phyloP scores from a whole-genome alignment of 2,329 filamentous ascomycete genomes.

The Fusarium sp. region DNA sequence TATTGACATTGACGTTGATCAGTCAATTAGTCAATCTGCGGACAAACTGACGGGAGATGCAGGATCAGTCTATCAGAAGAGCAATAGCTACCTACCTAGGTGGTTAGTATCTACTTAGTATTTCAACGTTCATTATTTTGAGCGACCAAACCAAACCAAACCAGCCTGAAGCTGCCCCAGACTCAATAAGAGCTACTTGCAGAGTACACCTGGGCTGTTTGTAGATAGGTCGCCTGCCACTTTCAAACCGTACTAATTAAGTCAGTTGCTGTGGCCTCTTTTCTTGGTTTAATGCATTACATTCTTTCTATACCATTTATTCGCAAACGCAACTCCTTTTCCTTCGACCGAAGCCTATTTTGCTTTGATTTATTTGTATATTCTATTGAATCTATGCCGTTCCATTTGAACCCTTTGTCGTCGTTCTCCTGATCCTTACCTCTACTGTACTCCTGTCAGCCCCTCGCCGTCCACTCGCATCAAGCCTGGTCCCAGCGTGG shows the following conservation, averaged over 20 bases:
- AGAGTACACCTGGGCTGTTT: neutral
- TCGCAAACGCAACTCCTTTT: slow-evolving; percentile 7
- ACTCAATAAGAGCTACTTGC: neutral
- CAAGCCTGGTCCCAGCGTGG: slow-evolving; percentile 34
- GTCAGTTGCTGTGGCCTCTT: slow-evolving; percentile 18
- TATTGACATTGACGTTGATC: neutral
- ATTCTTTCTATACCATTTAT: slow-evolving; percentile 35
- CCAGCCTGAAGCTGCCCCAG: neutral
- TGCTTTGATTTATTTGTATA: slow-evolving; percentile 15
- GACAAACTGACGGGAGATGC: neutral
- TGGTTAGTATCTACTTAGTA: neutral
- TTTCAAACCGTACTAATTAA: neutral
- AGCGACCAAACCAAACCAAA: neutral
- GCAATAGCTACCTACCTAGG: neutral
- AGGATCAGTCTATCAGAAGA: neutral
- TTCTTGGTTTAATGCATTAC: slow-evolving; percentile 2
- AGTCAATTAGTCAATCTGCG: neutral
- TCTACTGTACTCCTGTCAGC: slow-evolving; percentile 28
- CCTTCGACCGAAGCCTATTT: slow-evolving; percentile 5
- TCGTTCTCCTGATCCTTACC: slow-evolving; percentile 7
- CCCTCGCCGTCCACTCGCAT: slow-evolving; percentile 40
- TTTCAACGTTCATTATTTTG: neutral
- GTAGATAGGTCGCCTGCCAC: neutral
- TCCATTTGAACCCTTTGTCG: slow-evolving; percentile 31
- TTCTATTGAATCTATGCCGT: slow-evolving; percentile 17